Conservation (phyloP, 2,329 filamentous ascomycete species). For the Verticillium tricorpus region DNA sequence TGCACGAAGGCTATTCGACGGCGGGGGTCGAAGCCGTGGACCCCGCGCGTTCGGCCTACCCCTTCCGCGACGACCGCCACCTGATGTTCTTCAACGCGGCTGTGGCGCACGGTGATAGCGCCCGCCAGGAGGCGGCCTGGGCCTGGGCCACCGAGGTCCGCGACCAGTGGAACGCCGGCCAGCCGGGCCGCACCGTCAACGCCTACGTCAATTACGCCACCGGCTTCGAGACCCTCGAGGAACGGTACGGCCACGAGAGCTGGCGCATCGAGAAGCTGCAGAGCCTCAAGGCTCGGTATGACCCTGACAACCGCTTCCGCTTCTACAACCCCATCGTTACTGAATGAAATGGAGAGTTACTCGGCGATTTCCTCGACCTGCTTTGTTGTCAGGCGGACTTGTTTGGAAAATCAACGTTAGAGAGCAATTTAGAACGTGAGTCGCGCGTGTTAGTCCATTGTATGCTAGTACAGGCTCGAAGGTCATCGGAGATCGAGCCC, state of each 20-base stretch:
- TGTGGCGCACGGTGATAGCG: not conserved
- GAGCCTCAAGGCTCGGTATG: constrained; percentile 28
- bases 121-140: not conserved
- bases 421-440: too few relatives aligned
- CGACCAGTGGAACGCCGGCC: constrained; percentile 14
- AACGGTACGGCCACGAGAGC: constrained; percentile 14
- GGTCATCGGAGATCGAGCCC: too few relatives aligned
- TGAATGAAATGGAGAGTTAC: not conserved
- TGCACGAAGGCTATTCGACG: constrained; percentile 20
- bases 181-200: constrained; percentile 5
- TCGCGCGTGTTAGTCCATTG: too few relatives aligned
- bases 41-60: constrained; percentile 12
- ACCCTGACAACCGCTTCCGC: constrained; percentile 28
- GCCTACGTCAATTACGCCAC: constrained; percentile 20
- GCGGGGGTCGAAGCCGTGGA: constrained; percentile 7
- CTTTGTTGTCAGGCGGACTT: not conserved
- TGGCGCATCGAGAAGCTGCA: constrained; percentile 17
- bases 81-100: constrained; percentile 10
- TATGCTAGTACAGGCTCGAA: too few relatives aligned
- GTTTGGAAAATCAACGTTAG: too few relatives aligned
- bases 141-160: constrained; percentile 1
- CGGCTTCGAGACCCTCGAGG: constrained; percentile 15
- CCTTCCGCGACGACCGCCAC: constrained; percentile 14
- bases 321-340: constrained; percentile 7
- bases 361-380: not conserved